Base-by-base conservation (phyloP, 164 flowering plant genomes). In the Piper longum region DNA sequence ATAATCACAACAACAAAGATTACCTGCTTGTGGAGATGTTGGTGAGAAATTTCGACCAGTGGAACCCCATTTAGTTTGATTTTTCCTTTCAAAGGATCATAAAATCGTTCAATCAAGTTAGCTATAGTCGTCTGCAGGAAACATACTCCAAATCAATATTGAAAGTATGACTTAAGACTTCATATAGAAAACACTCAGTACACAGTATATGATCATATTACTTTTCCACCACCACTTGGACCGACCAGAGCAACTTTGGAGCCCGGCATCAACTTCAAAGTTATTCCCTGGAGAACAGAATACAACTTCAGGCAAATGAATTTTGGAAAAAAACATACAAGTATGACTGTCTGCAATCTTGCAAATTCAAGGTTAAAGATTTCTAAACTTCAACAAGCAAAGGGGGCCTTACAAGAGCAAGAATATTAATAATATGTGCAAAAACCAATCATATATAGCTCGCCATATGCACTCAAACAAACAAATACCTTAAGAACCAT, bases 171-270 rank as follows among this genome's bases (percentile, higher is more conserved):
- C 44, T 16, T 16, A 59, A 9, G 40, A 61, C 44, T 16, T 16
- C 56, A 9, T 36, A 55, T 4, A 40, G 55, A 7, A 44, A 26
- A 14, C 51, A 40, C 19, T 59, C 8, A 62, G 56, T 17, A 48
- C 16, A 41, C 52, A 6, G 17, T 8, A 18, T 44, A 39, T 16
- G 66, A 26, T 39, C 36, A 58, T n/a, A 18, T 72, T 80, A 95
- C 99, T 72, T 91, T 91, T 74, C 98, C 99, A 41, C 99, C 98
- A 65, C 99, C 99, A 67, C 98, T 95, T 62, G 99, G 99, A 61
- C 99, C 99, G 68, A 95, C 99, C 61, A 95, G 91, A 43, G 98
- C 99, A 72, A 89, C 87, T 73, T 91, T 95, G 40, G 96, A 81
- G 56, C 96, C 96, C 16, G 99, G 84, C 39, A 61, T 71, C 76